phyloP scores from a whole-genome alignment of 139 green algal species.

The Desmodesmus armatus region DNA sequence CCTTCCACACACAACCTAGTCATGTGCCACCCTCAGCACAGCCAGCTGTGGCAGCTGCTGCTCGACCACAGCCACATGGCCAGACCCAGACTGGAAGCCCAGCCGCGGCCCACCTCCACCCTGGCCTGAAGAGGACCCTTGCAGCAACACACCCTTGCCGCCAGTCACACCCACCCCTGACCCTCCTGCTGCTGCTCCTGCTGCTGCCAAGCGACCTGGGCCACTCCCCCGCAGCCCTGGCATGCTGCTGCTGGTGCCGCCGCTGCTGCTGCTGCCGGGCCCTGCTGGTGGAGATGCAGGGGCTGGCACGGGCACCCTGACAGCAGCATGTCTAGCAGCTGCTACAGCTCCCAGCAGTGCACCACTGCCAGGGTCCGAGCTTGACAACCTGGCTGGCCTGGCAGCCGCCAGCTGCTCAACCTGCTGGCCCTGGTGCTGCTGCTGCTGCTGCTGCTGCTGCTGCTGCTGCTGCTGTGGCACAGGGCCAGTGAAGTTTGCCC shows the following conservation, averaged over 20 bases:
- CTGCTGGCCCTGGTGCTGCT: not conserved
- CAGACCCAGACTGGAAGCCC: too few species aligned
- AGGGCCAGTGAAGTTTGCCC: not conserved
- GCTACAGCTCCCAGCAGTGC: not conserved
- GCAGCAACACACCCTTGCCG: too few species aligned
- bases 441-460: not conserved
- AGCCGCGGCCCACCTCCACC: not conserved
- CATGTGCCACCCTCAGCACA: constrained; percentile 7
- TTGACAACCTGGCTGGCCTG: not conserved
- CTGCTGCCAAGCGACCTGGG: too few species aligned
- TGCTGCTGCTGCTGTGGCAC: not conserved
- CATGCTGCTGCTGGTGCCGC: not conserved
- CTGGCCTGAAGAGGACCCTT: not conserved
- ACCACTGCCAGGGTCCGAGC: too few species aligned
- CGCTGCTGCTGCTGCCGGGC: not conserved
- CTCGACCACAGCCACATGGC: not conserved
- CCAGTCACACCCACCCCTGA: too few species aligned
- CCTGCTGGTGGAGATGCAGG: not conserved
- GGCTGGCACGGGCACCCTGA: too few species aligned
- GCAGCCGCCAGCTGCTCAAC: not conserved
- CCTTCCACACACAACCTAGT: too few species aligned
- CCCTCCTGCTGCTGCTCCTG: not conserved
- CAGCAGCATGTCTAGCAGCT: not conserved
- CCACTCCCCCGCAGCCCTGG: too few species aligned
- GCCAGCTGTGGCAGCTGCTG: constrained; percentile 29